Evolutionary conservation across 768 basidiomycete genomes (phyloP).

Genomic region (Roridomyces roridus): DNA sequence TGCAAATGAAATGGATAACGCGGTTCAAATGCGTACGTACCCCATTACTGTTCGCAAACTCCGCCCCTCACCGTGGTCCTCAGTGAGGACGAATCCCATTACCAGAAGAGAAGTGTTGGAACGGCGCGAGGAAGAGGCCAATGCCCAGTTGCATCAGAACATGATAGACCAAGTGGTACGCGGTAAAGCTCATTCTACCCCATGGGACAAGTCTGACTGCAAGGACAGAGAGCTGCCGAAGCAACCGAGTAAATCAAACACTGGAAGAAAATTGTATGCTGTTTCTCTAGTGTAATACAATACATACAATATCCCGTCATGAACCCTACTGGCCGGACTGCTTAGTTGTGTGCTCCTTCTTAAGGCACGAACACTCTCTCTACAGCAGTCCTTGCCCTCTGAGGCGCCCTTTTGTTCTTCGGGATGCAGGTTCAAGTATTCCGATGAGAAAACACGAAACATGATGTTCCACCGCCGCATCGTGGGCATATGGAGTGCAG

Average conservation of each 20-base stretch:
- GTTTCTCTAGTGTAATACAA: constrained; percentile 22
- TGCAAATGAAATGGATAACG: constrained; percentile 38
- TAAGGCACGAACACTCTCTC: constrained; percentile 33
- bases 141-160: constrained; percentile 40
- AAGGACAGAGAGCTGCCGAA: constrained; percentile 28
- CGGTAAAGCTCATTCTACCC: constrained; percentile 28
- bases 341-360: background rate
- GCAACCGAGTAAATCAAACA: constrained; percentile 31
- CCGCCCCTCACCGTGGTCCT: background rate
- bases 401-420: constrained; percentile 39
- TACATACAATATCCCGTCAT: background rate
- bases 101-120: constrained; percentile 36
- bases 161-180: constrained; percentile 43
- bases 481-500: constrained; percentile 82
- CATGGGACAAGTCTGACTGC: background rate
- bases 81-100: constrained; percentile 35
- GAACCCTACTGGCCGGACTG: constrained; percentile 16
- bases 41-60: background rate
- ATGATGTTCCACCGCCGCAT: constrained; percentile 91
- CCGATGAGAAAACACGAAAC: constrained; percentile 84
- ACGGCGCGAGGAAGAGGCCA: constrained; percentile 39
- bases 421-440: constrained; percentile 81
- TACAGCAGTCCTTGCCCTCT: constrained; percentile 26
- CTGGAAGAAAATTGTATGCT: constrained; percentile 21
- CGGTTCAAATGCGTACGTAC: constrained; percentile 44